Conservation (phyloP, 768 basidiomycete species). For the Amyloporia xantha region DNA sequence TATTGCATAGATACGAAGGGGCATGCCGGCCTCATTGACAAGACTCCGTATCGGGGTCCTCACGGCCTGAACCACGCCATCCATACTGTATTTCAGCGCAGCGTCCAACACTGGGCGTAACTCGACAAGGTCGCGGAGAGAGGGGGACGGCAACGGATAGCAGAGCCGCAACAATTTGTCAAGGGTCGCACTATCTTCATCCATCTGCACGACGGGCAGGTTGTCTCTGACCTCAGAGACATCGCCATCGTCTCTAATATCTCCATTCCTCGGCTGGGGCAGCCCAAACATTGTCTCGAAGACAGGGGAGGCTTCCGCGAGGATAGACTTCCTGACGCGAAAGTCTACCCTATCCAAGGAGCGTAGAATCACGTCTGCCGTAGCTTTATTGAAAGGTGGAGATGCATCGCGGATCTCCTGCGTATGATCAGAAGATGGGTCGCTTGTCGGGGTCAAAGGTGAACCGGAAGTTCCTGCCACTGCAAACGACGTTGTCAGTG, state of each 20-base stretch:
- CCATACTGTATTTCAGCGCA: not conserved
- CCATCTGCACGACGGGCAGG: not conserved
- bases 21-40: not conserved
- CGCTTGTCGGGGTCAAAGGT: too few species aligned
- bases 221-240: not conserved
- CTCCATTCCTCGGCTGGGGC: not conserved
- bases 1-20: not conserved
- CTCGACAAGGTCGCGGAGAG: not conserved
- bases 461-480: too few species aligned
- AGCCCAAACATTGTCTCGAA: slow-evolving; percentile 12
- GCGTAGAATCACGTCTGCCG: slow-evolving; percentile 12
- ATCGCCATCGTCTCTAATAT: not conserved
- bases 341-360: slow-evolving; percentile 16
- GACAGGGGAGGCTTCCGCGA: slow-evolving; percentile 11
- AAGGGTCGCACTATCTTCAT: not conserved
- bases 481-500: too few species aligned
- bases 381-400: slow-evolving; percentile 6
- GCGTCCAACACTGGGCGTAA: not conserved
- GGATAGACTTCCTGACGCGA: slow-evolving; percentile 8
- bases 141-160: slow-evolving; percentile 5
- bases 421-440: too few species aligned
- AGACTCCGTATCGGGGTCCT: not conserved
- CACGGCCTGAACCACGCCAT: not conserved
- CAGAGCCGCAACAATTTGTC: slow-evolving; percentile 3
- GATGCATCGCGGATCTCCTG: not conserved